Evolutionary conservation across 495 filamentous ascomycete species (phyloP), one percentile per base, ranked within the genome.

Genomic region (Thermochaetoides thermophila): DNA sequence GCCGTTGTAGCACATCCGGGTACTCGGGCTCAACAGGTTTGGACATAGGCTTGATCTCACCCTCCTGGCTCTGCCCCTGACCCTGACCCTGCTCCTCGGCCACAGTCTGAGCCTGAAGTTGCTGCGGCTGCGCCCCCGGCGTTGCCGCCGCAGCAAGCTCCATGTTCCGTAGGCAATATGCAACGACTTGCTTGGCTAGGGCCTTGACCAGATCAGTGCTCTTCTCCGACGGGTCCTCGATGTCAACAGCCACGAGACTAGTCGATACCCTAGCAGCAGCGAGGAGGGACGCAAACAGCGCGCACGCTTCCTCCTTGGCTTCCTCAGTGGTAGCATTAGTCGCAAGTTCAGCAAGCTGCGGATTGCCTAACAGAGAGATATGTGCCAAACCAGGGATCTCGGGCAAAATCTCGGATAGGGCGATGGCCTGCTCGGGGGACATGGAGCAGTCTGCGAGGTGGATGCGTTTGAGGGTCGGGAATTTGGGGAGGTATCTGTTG

Each of bases 151-250:
- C 29, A 12, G 29, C 37, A 15, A 45, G 27, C 30, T 95, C 84
- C 56, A 97, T 75, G 44, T 97, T 97, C 18, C 78, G 70, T 39
- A 97, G 71, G 35, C 81, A 93, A 49, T 94, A 94, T 2, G 85
- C 86, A 7, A 95, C 76, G 25, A 96, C 81, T 49, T 92, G 84
- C 39, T 84, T 87, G 8, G 84, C 91, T 37, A 97, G 62, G 6
- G 83, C 87, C 55, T 84, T 92, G 41, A 97, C 81, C 27, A 97
- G 70, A 39, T 93, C 86, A 34, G 78, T 81, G 17, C 75, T 80
- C 39, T 80, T 74, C 17, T 71, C 59, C 17, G 66, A 74, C 7
- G 87, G 86, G 8, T 89, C 74, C 45, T 96, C 84, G 40, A 95
- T 82, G 49, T 97, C 89, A 33, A 97, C 69, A 32, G 83, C 83